Base-by-base conservation (phyloP, 352 stramenopile species). In the Paralagenidium karlingii region DNA sequence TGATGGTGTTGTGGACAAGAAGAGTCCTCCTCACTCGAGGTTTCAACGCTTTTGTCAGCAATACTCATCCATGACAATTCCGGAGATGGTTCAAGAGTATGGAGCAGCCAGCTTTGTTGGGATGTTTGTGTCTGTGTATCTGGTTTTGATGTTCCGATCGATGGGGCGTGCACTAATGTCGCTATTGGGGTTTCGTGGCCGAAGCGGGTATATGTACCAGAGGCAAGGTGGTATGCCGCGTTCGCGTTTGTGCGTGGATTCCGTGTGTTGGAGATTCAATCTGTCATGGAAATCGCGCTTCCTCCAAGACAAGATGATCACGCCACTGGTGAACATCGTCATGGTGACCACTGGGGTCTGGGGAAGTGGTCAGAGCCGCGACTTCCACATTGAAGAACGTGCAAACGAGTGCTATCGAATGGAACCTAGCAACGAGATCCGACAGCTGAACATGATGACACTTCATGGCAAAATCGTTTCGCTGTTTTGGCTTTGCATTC, bases 361-460 rank as follows among this genome's bases (percentile, higher is more conserved):
- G 67, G 60, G 58, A 0, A 55, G 69, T n/a, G 21, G 28, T 3
- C 63, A 74, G 34, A 77, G 58, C 55, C 59, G 47, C 11, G 60
- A 68, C 8, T 77, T 63, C 38, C 69, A 77, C 36, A 53, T 81
- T 13, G 58, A 81, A 45, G 60, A 77, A 22, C 60, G 67, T 4
- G 67, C 63, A 2, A 73, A 81, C 24, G 58, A 61, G 16, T 73
- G 63, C 22, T 81, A 68, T 34, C 38, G 57, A 8, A 73, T 75
- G 63, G 67, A 81, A 21, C 67, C 63, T 8, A 73, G 60, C 24
- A 57, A 44, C 0, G 67, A 77, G 28, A 55, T 64, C 45, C 74
- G 73, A 49, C 67, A 81, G 45, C 43, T 81, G n/a, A 60, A 81
- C 42, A 75, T 81, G 63, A 81, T 81, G 67, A 45, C 67, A 2